phyloP scores from a whole-genome alignment of 148 eudicot species.

The Arbutus unedo region DNA sequence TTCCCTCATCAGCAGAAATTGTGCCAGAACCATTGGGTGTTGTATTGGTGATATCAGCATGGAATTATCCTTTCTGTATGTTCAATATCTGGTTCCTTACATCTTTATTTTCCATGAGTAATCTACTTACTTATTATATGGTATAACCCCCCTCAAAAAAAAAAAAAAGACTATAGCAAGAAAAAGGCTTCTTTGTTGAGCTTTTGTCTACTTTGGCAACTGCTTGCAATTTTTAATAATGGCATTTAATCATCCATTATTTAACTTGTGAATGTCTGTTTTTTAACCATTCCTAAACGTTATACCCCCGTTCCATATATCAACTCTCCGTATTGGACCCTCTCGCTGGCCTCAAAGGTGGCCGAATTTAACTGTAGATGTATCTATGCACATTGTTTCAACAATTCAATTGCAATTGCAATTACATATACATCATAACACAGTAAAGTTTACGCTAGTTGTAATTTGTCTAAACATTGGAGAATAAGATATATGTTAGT shows the following conservation, averaged over 20 bases:
- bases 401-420: not conserved
- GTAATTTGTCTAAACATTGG: not conserved
- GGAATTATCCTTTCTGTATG: conserved; percentile 94
- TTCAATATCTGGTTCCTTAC: conserved; percentile 9
- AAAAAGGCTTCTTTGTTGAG: not conserved
- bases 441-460: not conserved
- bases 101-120: not conserved
- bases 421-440: not conserved
- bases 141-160: not conserved
- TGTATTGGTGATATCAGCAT: conserved; percentile 64
- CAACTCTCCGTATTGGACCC: not conserved
- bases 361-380: not conserved
- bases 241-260: not conserved
- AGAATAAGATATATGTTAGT: not conserved
- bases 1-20: conserved; percentile 64
- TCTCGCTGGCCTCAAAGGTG: not conserved
- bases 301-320: not conserved
- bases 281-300: not conserved
- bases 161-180: not conserved
- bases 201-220: not conserved
- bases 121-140: not conserved
- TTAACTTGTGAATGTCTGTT: not conserved
- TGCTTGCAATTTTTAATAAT: not conserved
- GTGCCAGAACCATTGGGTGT: conserved; percentile 63
- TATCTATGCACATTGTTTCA: not conserved